Conservation (phyloP, 805 yeast species). For the Pichia cabralensis region DNA sequence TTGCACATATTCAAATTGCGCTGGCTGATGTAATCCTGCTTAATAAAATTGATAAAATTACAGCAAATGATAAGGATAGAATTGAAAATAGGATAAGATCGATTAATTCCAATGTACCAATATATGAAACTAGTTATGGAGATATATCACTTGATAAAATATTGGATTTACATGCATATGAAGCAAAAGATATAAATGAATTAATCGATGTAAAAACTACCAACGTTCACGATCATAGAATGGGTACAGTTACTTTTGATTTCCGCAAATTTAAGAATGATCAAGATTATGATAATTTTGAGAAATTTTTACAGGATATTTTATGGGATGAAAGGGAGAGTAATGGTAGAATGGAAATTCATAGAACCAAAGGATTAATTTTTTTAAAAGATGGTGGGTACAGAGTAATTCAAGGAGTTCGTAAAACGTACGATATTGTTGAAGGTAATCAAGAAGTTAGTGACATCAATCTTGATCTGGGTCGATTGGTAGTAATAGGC, state of each 20-base stretch:
- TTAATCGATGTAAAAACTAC: constrained; percentile 8
- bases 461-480: constrained; percentile 10
- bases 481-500: constrained; percentile 26
- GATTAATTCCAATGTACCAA: constrained; percentile 63
- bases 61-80: constrained; percentile 10
- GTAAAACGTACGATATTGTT: constrained; percentile 81
- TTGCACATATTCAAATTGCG: constrained; percentile 86
- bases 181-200: constrained; percentile 24
- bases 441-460: constrained; percentile 23
- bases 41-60: constrained; percentile 63
- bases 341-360: constrained; percentile 45
- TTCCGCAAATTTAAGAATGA: constrained; percentile 30
- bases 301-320: constrained; percentile 54
- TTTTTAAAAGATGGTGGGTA: constrained; percentile 31
- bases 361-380: constrained; percentile 72
- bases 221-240: constrained; percentile 40
- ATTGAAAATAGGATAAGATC: constrained; percentile 30
- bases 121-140: constrained; percentile 64
- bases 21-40: constrained; percentile 75
- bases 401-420: constrained; percentile 78
- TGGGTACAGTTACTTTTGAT: constrained; percentile 42
- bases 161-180: constrained; percentile 75
- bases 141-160: constrained; percentile 56
- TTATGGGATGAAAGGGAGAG: constrained; percentile 54
- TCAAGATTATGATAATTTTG: constrained; percentile 37